phyloP scores from a whole-genome alignment of 2,329 filamentous ascomycete genomes.

The Apiospora arundinis region DNA sequence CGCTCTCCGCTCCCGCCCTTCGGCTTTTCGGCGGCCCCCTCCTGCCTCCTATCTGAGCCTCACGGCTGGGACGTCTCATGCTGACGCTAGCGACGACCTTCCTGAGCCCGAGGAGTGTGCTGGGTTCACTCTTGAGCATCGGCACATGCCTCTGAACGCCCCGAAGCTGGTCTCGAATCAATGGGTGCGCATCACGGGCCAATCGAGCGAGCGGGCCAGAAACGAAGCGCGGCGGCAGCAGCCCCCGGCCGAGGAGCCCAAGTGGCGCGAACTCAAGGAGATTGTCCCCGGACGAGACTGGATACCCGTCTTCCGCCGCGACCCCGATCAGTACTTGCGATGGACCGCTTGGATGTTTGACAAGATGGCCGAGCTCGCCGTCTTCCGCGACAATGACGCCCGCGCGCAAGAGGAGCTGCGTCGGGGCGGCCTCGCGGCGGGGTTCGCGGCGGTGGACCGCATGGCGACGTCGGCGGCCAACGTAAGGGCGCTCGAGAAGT shows the following conservation, averaged over 20 bases:
- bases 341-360: background rate
- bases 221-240: background rate
- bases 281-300: background rate
- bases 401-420: background rate
- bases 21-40: too few relatives aligned
- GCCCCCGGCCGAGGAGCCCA: background rate
- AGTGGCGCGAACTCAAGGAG: background rate
- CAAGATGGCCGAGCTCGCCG: background rate
- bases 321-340: background rate
- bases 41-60: background rate
- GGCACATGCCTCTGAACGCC: constrained; percentile 24
- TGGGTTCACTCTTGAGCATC: constrained; percentile 30
- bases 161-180: background rate
- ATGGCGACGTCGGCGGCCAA: background rate
- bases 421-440: background rate
- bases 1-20: background rate
- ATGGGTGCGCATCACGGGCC: background rate
- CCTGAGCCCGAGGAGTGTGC: constrained; percentile 32
- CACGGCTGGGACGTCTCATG: background rate
- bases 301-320: background rate
- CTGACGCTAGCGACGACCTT: background rate
- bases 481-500: background rate
- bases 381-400: background rate
- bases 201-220: background rate
- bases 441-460: background rate